These are phyloP conservation scores for Colletotrichum musicola DNA, from an alignment of 2,329 filamentous ascomycete species.

Conservation along the genomic window DNA sequence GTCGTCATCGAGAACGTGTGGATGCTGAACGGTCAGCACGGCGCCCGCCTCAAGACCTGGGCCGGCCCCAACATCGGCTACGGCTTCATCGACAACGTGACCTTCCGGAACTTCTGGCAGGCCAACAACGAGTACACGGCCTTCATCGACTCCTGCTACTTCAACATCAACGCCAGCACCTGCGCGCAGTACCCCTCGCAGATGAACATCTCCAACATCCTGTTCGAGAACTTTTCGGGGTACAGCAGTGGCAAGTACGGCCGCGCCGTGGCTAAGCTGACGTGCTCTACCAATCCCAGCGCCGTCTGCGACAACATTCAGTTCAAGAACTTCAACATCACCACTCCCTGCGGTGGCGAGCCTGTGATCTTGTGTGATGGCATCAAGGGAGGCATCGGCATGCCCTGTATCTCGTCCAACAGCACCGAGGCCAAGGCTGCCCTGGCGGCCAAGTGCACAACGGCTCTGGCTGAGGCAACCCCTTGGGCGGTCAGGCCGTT, in stretches of 20 bases:
- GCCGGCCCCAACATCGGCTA: conserved; percentile 64
- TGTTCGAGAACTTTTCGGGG: conserved; percentile 69
- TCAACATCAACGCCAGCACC: conserved; percentile 70
- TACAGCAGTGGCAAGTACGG: conserved; percentile 67
- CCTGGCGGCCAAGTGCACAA: conserved; percentile 48
- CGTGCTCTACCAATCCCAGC: conserved; percentile 63
- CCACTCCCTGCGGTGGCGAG: conserved; percentile 60
- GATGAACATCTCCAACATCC: conserved; percentile 68
- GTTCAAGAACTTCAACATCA: conserved; percentile 66
- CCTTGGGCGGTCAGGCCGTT: conserved; percentile 42
- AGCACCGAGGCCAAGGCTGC: conserved; percentile 50
- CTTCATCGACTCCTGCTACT: conserved; percentile 60
- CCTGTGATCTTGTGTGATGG: conserved; percentile 65
- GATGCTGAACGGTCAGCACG: conserved; percentile 63
- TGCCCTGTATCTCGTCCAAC: conserved; percentile 50
- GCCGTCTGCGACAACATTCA: conserved; percentile 67
- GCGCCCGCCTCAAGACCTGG: conserved; percentile 76
- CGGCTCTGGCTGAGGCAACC: conserved; percentile 44
- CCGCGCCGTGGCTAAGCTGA: conserved; percentile 64
- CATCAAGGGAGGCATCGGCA: conserved; percentile 53
- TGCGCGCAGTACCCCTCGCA: conserved; percentile 68
- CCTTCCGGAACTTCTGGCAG: conserved; percentile 68
- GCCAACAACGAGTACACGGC: conserved; percentile 74
- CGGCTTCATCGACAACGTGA: conserved; percentile 72
- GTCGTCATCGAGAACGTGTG: conserved; percentile 71